Evolutionary conservation across 768 basidiomycete species (phyloP), one percentile per base, ranked within the genome.

Genomic region (Aureoboletus auriporus): DNA sequence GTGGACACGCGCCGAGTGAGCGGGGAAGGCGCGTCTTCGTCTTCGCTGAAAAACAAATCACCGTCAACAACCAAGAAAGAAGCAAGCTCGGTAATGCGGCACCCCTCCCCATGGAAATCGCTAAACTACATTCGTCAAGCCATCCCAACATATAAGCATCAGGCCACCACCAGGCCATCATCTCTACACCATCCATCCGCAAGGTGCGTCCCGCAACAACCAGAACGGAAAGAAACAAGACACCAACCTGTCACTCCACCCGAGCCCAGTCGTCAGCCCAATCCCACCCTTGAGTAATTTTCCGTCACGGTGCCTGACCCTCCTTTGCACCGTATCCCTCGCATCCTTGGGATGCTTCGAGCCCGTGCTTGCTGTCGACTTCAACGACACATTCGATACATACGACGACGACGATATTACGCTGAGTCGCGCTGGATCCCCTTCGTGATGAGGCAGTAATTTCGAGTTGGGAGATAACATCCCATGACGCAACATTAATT

Each of bases 221-320:
- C 36, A 39, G 34, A 12, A 35, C 39, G 34, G 34, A 45, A 39
- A 38, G 17, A 39, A 38, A 35, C 3, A 46, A 45, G 35, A 45
- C 33, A 65, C 74, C 12, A 31, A 83, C 80, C 82, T 84, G 56
- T 86, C 84, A 56, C 83, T 84, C 84, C 84, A 86, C 1, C 84
- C 84, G 12, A 86, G 65, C 6, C 84, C 84, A 8, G 84, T 86
- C 5, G 84, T 86, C 46, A 86, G 60, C 2, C 84, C 84, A 44
- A 86, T 75, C 2, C 84, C 84, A 1, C 82, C 84, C 41, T 70
- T 64, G 47, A 86, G 65, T 14, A 79, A 49, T 30, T 64, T 67
- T 0, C 83, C 83, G 56, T 86, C 83, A 3, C 83, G 76, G 62
- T 86, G 84, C 26, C 84, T 69, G 1, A 75, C 73, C 29, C 82